These are phyloP conservation scores for Geranium rotundifolium DNA, from an alignment of 345 rosid species.

Conservation along the genomic window DNA sequence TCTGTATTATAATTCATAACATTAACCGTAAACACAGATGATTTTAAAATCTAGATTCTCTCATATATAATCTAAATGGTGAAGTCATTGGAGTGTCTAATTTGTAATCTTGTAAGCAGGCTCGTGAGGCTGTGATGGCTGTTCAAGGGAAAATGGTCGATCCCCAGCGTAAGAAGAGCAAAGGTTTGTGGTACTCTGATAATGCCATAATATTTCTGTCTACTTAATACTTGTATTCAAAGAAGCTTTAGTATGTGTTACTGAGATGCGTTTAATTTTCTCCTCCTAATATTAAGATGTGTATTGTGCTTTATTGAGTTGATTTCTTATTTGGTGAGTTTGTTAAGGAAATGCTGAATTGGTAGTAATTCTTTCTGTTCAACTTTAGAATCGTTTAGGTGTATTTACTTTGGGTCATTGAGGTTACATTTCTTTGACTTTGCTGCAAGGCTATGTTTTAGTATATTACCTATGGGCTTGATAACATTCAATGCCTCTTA, in stretches of 20 bases:
- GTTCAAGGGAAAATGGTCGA: constrained; percentile 87
- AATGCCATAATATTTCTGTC: not conserved
- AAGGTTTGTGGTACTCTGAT: constrained; percentile 39
- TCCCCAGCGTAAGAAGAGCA: constrained; percentile 85
- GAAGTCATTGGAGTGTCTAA: not conserved
- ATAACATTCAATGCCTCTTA: too few relatives aligned
- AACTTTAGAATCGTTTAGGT: too few relatives aligned
- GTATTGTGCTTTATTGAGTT: not conserved
- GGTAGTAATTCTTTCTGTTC: not conserved
- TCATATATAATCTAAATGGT: not conserved
- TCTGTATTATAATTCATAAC: too few relatives aligned
- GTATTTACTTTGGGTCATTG: too few relatives aligned
- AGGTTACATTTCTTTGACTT: too few relatives aligned
- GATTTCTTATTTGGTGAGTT: not conserved
- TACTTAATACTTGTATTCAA: not conserved
- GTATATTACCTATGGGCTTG: too few relatives aligned
- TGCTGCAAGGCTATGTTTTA: too few relatives aligned
- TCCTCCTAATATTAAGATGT: not conserved
- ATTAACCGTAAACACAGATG: not conserved
- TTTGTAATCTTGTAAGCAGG: constrained; percentile 32
- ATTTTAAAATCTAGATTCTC: not conserved
- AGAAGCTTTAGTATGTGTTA: not conserved
- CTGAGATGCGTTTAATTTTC: not conserved
- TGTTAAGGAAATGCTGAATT: not conserved
- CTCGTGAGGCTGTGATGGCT: constrained; percentile 86